phyloP scores from a whole-genome alignment of 2,329 filamentous ascomycete genomes.

The Fusarium heterosporum region DNA sequence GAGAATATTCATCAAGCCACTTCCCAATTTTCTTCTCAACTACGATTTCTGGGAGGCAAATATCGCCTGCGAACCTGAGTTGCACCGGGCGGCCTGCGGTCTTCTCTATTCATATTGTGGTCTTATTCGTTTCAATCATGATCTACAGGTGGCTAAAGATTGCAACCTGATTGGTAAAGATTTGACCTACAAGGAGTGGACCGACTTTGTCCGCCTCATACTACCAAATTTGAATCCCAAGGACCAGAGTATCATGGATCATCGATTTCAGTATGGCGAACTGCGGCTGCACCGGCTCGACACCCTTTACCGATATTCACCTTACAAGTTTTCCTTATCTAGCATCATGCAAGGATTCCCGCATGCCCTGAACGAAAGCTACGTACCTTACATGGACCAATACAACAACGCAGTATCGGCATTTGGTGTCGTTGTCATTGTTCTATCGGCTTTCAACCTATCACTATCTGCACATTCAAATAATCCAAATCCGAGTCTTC shows the following conservation, averaged over 20 bases:
- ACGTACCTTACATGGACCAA: conserved; percentile 10
- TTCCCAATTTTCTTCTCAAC: conserved; percentile 1
- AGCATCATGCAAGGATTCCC: conserved; percentile 4
- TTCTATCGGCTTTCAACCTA: conserved; percentile 4
- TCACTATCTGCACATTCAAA: neutral
- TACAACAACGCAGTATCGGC: conserved; percentile 9
- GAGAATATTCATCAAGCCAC: neutral
- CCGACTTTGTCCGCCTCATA: neutral
- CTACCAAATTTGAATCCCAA: neutral
- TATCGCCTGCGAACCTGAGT: neutral
- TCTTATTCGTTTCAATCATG: neutral
- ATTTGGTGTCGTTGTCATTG: conserved; percentile 1
- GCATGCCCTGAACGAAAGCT: conserved; percentile 2
- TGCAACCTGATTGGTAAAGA: neutral
- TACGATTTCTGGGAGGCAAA: conserved; percentile 7
- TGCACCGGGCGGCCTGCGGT: neutral
- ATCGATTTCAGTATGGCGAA: conserved; percentile 3
- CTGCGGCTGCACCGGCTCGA: neutral
- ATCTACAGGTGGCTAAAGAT: neutral
- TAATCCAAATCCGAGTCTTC: neutral
- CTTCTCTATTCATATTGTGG: conserved; percentile 9
- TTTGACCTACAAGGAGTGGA: neutral
- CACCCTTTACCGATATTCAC: conserved; percentile 4
- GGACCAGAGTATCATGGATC: neutral
- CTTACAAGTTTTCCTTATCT: conserved; percentile 5